Evolutionary conservation across 257 asterid genomes (phyloP).

Genomic region (Gentiana macrophylla): DNA sequence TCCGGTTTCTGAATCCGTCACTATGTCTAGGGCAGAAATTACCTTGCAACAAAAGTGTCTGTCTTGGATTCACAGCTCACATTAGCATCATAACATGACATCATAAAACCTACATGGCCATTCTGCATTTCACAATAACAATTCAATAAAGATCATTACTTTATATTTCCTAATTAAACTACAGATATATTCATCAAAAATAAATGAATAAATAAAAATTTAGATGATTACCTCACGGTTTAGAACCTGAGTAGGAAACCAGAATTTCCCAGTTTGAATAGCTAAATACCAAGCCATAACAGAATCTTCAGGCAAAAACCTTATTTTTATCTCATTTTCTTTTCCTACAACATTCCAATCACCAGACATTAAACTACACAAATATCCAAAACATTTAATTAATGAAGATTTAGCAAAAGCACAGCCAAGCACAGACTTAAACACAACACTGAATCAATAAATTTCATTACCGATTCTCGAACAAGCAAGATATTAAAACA

Average conservation of each 20-base stretch:
- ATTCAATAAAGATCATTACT: too few species aligned
- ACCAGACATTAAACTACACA: conserved; percentile 9
- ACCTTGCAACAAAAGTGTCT: conserved; percentile 82
- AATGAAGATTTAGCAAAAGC: too few species aligned
- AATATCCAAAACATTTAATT: conserved; percentile 2
- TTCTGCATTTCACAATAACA: conserved; percentile 45
- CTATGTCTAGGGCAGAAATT: background rate
- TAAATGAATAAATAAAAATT: too few species aligned
- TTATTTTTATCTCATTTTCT: conserved; percentile 1
- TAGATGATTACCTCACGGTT: conserved; percentile 70
- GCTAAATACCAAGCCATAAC: conserved; percentile 53
- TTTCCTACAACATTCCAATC: conserved; percentile 18
- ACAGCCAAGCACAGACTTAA: too few species aligned
- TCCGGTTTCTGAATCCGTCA: too few species aligned
- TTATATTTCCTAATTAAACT: too few species aligned
- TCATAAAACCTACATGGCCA: conserved; percentile 70
- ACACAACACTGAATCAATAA: too few species aligned
- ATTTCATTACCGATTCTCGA: too few species aligned
- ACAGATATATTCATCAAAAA: too few species aligned
- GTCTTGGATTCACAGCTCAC: conserved; percentile 57
- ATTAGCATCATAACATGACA: conserved; percentile 90
- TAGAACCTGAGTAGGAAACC: conserved; percentile 95
- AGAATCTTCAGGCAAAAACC: conserved; percentile 19
- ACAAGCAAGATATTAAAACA: too few species aligned
- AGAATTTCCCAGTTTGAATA: conserved; percentile 69